phyloP scores from a whole-genome alignment of 805 yeast genomes.

The Cyberlindnera amylophila region DNA sequence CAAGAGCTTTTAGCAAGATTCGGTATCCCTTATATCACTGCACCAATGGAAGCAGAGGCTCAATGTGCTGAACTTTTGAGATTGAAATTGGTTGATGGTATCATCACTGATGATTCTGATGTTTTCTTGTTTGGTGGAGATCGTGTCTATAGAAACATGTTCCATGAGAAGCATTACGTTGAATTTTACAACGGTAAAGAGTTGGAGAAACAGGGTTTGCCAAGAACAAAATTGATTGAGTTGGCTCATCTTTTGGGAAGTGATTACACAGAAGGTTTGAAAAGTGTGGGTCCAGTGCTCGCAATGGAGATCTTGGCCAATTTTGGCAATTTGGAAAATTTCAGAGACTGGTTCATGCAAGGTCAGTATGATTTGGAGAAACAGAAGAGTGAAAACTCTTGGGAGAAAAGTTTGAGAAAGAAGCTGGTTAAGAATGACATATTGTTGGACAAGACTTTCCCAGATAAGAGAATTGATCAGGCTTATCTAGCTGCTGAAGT shows the following conservation, averaged over 20 bases:
- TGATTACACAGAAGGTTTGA: conserved; percentile 90
- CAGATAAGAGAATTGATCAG: conserved; percentile 60
- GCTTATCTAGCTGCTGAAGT: conserved; percentile 84
- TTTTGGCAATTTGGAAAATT: conserved; percentile 46
- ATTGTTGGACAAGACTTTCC: conserved; percentile 61
- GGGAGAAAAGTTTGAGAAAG: conserved; percentile 56
- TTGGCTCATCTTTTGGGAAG: conserved; percentile 86
- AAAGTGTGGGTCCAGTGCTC: conserved; percentile 91
- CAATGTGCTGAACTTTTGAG: conserved; percentile 82
- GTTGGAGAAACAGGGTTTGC: conserved; percentile 65
- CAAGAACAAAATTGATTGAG: conserved; percentile 62
- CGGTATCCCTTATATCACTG: conserved; percentile 92
- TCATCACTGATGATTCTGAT: conserved; percentile 96
- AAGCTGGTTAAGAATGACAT: conserved; percentile 50
- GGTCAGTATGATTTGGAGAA: conserved; percentile 40
- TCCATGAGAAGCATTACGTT: conserved; percentile 87
- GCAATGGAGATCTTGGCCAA: conserved; percentile 90
- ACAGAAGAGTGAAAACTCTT: conserved; percentile 39
- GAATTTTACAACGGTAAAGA: conserved; percentile 70
- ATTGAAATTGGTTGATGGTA: conserved; percentile 85
- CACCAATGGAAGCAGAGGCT: conserved; percentile 99
- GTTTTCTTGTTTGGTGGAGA: conserved; percentile 91
- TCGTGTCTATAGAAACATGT: conserved; percentile 83
- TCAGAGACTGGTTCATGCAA: conserved; percentile 38
- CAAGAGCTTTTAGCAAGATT: conserved; percentile 82